Percentiles rank a stretch among this genome's conserved stretches.
Evolutionary conservation across 495 filamentous ascomycete genomes (phyloP).

Genomic region (Hypoxylon subgilvum): DNA sequence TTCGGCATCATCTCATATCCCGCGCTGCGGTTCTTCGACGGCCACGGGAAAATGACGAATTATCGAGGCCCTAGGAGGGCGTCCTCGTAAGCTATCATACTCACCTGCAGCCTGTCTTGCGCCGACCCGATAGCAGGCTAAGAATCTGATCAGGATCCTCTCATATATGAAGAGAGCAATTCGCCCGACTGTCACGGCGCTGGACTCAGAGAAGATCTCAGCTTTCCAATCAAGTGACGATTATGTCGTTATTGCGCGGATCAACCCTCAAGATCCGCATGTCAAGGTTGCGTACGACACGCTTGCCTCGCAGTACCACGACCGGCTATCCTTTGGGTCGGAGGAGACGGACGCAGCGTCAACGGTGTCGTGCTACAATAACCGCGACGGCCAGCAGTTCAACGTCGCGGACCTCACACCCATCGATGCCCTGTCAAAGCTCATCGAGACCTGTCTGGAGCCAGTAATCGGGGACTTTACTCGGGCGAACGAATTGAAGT

Average conservation of each 20-base stretch:
- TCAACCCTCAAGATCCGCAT: constrained; percentile 34
- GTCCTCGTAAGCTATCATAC: constrained; percentile 37
- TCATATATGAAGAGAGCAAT: constrained; percentile 47
- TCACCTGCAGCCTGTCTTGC: neutral
- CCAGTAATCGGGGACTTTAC: constrained; percentile 54
- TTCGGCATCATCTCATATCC: constrained; percentile 54
- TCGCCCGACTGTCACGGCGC: constrained; percentile 42
- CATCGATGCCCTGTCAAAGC: constrained; percentile 43
- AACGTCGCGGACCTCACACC: constrained; percentile 40
- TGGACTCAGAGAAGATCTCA: constrained; percentile 39
- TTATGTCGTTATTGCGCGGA: constrained; percentile 50
- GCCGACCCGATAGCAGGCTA: constrained; percentile 5
- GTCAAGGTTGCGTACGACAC: constrained; percentile 31
- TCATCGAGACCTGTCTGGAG: constrained; percentile 44
- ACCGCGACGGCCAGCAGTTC: constrained; percentile 45
- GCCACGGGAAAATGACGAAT: constrained; percentile 36
- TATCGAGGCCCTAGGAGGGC: constrained; percentile 53
- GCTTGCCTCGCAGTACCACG: constrained; percentile 44
- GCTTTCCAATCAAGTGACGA: constrained; percentile 49
- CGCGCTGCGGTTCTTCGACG: constrained; percentile 53
- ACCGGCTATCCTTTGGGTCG: constrained; percentile 52
- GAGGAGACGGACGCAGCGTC: constrained; percentile 29
- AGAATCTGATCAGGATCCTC: constrained; percentile 41
- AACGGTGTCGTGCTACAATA: constrained; percentile 50
- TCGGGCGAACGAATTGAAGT: constrained; percentile 49